Evolutionary conservation across 2,329 filamentous ascomycete genomes (phyloP).

Genomic region (Fusarium lateritium): DNA sequence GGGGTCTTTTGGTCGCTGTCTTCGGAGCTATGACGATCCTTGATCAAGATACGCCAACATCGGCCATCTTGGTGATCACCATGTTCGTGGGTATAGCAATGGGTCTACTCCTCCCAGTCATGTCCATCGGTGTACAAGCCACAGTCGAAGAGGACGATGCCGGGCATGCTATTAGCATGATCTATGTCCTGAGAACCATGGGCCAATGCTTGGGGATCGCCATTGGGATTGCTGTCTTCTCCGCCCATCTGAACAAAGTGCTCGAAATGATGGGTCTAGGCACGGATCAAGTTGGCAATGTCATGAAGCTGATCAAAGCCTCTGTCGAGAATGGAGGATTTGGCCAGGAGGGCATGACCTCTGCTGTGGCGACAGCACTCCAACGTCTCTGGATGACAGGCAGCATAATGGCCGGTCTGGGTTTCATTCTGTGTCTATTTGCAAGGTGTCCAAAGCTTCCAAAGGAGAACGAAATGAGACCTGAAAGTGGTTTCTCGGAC

Average conservation of each 20-base stretch:
- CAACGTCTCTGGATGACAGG: conserved; percentile 42
- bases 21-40: conserved; percentile 69
- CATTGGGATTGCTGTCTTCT: conserved; percentile 47
- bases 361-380: conserved; percentile 37
- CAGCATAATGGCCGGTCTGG: conserved; percentile 38
- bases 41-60: conserved; percentile 62
- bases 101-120: conserved; percentile 76
- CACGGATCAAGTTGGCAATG: conserved; percentile 28
- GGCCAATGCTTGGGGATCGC: conserved; percentile 51
- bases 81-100: conserved; percentile 72
- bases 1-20: conserved; percentile 71
- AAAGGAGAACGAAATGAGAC: conserved; percentile 7
- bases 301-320: conserved; percentile 44
- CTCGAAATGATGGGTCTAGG: conserved; percentile 27
- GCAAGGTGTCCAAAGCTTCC: conserved; percentile 42
- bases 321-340: conserved; percentile 35
- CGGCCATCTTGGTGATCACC: conserved; percentile 73
- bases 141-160: conserved; percentile 37
- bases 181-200: conserved; percentile 45
- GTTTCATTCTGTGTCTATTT: conserved; percentile 39
- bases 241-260: conserved; percentile 35
- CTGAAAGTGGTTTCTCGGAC: conserved; percentile 12
- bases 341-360: conserved; percentile 15
- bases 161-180: conserved; percentile 48
- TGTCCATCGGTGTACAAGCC: conserved; percentile 75